Evolutionary conservation across 1,284 basidiomycete species (phyloP).

Genomic region (Cryptococcus floricola): DNA sequence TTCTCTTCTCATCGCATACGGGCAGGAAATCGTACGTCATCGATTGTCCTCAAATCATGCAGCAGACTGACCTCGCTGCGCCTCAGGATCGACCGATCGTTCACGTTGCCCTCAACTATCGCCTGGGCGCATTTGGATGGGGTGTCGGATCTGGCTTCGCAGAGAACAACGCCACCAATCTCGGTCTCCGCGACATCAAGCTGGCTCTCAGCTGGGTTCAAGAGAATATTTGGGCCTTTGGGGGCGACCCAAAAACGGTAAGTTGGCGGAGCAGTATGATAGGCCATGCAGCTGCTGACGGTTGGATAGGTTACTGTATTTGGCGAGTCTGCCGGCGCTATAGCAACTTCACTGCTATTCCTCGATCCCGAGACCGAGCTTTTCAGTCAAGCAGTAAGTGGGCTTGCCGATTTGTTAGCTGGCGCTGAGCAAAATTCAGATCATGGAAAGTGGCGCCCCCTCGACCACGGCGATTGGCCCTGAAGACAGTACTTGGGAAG

Average conservation of each 20-base stretch:
- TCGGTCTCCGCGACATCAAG: conserved; percentile 50
- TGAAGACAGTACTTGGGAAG: conserved; percentile 28
- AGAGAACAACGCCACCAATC: conserved; percentile 40
- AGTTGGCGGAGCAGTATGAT: neutral
- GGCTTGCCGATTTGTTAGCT: neutral
- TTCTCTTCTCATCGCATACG: conserved; percentile 17
- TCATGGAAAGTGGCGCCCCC: conserved; percentile 49
- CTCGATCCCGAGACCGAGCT: conserved; percentile 29
- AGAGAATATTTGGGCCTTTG: conserved; percentile 51
- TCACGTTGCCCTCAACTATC: conserved; percentile 51
- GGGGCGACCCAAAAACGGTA: conserved; percentile 51
- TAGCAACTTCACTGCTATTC: conserved; percentile 35
- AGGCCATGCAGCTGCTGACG: neutral
- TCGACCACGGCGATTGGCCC: conserved; percentile 29
- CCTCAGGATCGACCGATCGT: conserved; percentile 41
- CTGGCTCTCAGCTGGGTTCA: conserved; percentile 54
- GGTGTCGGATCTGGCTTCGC: conserved; percentile 33
- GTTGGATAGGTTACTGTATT: conserved; percentile 37
- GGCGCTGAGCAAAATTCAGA: conserved; percentile 15
- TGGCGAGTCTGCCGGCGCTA: conserved; percentile 49
- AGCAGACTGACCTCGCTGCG: neutral
- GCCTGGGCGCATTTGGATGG: conserved; percentile 52
- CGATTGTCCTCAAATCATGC: neutral
- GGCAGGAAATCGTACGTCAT: conserved; percentile 4
- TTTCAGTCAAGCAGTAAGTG: conserved; percentile 39